Evolutionary conservation across 345 rosid genomes (phyloP).

Genomic region (Gossypium thurberi): DNA sequence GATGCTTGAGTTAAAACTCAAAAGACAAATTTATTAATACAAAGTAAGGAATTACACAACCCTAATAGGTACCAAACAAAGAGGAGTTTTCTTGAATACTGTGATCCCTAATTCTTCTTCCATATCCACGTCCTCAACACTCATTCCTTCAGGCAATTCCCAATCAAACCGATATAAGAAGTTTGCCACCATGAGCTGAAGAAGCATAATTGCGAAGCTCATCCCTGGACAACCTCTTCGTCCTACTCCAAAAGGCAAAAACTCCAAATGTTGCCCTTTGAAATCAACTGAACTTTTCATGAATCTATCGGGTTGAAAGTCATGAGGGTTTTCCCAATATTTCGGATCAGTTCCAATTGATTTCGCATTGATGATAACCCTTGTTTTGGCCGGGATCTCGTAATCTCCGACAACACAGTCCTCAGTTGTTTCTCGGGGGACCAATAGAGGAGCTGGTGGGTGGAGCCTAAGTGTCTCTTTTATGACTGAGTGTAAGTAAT

Average conservation of each 20-base stretch:
- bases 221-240: conserved; percentile 62
- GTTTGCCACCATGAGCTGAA: conserved; percentile 44
- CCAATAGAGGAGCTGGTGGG: conserved; percentile 27
- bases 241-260: conserved; percentile 56
- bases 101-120: conserved; percentile 43
- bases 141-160: conserved; percentile 42
- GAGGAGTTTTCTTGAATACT: conserved; percentile 42
- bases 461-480: conserved; percentile 36
- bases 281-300: conserved; percentile 33
- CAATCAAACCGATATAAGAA: conserved; percentile 41
- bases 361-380: conserved; percentile 24
- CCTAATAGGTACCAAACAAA: conserved; percentile 19
- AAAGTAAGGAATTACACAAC: no score
- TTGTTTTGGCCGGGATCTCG: conserved; percentile 32
- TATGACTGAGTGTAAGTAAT: conserved; percentile 24
- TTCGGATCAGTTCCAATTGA: conserved; percentile 25
- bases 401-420: conserved; percentile 24
- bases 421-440: conserved; percentile 36
- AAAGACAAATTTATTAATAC: no score
- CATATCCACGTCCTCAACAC: conserved; percentile 36
- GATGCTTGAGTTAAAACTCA: rapidly evolving
- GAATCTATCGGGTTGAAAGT: conserved; percentile 45
- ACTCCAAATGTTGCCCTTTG: conserved; percentile 42
- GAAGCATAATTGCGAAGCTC: conserved; percentile 26
- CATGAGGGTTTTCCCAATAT: conserved; percentile 29